Conservation (phyloP, 2,329 filamentous ascomycete genomes). For the Penicillium corylophilum region DNA sequence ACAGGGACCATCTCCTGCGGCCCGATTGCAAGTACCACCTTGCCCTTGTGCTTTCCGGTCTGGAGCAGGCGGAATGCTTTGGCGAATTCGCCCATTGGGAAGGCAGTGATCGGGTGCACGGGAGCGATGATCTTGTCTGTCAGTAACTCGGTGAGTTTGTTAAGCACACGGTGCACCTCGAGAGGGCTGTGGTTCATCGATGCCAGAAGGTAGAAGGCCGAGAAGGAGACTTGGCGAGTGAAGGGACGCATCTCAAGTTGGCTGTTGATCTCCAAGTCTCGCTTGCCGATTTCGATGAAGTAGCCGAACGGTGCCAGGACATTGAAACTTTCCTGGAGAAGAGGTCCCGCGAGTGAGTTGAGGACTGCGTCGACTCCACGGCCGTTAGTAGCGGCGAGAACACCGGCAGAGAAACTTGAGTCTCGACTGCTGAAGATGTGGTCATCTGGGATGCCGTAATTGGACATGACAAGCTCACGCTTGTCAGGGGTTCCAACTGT, state of each 20-base stretch:
- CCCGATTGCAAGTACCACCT: constrained; percentile 34
- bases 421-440: constrained; percentile 23
- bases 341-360: neutral
- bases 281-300: constrained; percentile 11
- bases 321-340: constrained; percentile 13
- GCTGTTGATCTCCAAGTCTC: constrained; percentile 7
- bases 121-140: neutral
- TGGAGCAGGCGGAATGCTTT: constrained; percentile 45
- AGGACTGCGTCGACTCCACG: neutral
- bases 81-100: constrained; percentile 26
- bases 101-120: constrained; percentile 10
- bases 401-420: constrained; percentile 7
- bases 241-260: constrained; percentile 21
- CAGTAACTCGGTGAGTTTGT: neutral
- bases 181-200: neutral
- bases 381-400: neutral
- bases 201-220: constrained; percentile 6
- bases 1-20: neutral
- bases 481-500: constrained; percentile 21
- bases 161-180: neutral
- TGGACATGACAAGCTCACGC: constrained; percentile 16
- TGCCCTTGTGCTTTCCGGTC: constrained; percentile 44
- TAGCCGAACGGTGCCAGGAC: constrained; percentile 8
- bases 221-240: constrained; percentile 7
- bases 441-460: constrained; percentile 15